Conservation (phyloP, 768 basidiomycete genomes). For the Cubamyces sp. region DNA sequence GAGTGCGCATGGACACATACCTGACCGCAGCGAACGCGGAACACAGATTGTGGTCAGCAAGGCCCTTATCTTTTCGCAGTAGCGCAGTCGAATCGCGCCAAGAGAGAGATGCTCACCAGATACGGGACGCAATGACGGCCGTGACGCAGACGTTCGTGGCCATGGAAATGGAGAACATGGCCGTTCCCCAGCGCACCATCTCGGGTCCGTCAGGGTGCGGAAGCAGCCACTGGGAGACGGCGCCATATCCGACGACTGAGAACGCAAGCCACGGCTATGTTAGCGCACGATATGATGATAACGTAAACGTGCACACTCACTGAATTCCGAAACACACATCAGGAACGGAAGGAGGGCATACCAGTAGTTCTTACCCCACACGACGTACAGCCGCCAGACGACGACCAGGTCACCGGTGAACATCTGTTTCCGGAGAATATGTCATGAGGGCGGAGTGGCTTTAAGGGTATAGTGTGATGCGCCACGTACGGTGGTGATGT, state of each 20-base stretch:
- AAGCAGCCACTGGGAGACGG: conserved; percentile 5
- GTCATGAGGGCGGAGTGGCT: neutral
- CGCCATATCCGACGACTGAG: conserved; percentile 16
- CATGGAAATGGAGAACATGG: conserved; percentile 17
- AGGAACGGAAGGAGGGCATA: conserved; percentile 5
- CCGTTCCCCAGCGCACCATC: conserved; percentile 7
- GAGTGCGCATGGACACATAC: neutral
- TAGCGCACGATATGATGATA: no score
- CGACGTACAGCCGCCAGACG: conserved; percentile 17
- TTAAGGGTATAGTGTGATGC: neutral
- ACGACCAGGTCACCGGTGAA: conserved; percentile 16
- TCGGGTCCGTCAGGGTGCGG: neutral
- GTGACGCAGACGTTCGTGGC: conserved; percentile 22
- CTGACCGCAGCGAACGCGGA: neutral
- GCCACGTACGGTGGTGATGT: conserved; percentile 19
- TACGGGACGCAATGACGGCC: conserved; percentile 12
- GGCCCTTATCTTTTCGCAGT: neutral
- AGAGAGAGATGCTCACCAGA: conserved; percentile 8
- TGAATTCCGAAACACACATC: conserved; percentile 1
- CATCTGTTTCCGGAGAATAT: neutral
- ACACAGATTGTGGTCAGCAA: neutral
- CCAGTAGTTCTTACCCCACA: conserved; percentile 10
- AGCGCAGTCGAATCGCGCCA: no score
- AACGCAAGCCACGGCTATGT: neutral
- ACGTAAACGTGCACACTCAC: neutral